A percentile compares a stretch with the other conserved stretches of the same genome.
Conservation (phyloP, 2,329 filamentous ascomycete species). For the Fusarium stilboides region DNA sequence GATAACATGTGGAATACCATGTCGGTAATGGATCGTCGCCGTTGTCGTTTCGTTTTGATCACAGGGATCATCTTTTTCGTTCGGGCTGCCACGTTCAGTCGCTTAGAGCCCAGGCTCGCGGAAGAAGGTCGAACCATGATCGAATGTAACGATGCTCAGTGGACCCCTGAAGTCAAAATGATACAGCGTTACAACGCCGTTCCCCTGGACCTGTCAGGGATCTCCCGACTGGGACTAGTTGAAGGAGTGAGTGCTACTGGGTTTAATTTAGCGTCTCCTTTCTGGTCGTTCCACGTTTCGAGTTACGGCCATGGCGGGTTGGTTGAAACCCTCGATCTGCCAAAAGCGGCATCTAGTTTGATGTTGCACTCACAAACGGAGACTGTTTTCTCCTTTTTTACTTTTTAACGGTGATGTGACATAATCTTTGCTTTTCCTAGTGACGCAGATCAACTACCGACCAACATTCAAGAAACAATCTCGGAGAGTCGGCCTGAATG, state of each 20-base stretch:
- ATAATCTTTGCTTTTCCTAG: constrained; percentile 9
- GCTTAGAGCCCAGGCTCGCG: constrained; percentile 16
- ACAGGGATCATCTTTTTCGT: constrained; percentile 1
- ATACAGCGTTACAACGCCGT: constrained; percentile 24
- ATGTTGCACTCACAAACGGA: constrained; percentile 15
- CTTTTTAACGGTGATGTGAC: constrained; percentile 31
- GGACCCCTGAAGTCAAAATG: constrained; percentile 23
- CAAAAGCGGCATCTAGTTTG: constrained; percentile 15
- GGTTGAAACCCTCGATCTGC: constrained; percentile 30
- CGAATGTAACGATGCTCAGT: constrained; percentile 17
- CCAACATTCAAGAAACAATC: not conserved
- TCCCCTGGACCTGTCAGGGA: constrained; percentile 4
- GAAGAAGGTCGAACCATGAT: constrained; percentile 18
- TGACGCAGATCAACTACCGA: not conserved
- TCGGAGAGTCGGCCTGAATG: constrained; percentile 4
- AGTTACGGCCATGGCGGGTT: constrained; percentile 44
- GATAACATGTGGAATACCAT: constrained; percentile 7
- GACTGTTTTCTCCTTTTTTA: constrained; percentile 12
- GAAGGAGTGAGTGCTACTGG: constrained; percentile 2
- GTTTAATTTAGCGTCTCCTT: constrained; percentile 28
- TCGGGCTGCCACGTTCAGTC: constrained; percentile 14
- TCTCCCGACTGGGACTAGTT: constrained; percentile 8
- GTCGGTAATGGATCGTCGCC: constrained; percentile 12
- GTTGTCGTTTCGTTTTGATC: constrained; percentile 26
- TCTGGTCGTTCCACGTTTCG: constrained; percentile 44